These are phyloP conservation scores for Xylariaceae sp. DNA, from an alignment of 2,329 filamentous ascomycete species.

Conservation along the genomic window DNA sequence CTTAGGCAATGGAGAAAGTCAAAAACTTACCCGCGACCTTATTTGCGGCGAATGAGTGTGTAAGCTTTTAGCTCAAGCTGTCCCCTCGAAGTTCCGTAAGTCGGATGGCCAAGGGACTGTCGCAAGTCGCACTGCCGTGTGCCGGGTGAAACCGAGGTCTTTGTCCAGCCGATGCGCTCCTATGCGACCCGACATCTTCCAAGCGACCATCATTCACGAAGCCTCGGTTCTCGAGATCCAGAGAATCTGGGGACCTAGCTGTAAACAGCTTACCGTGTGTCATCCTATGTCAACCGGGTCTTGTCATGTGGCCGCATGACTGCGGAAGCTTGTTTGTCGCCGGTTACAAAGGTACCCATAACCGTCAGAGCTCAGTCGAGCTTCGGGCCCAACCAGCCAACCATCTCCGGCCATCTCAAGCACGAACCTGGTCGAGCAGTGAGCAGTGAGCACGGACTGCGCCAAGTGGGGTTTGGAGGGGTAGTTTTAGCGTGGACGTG, in stretches of 20 bases:
- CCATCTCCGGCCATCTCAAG: too few relatives aligned
- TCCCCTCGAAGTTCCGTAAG: too few relatives aligned
- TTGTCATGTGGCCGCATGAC: not conserved
- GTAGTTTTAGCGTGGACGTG: conserved; percentile 4
- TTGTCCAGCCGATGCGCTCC: too few relatives aligned
- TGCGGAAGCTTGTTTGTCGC: not conserved
- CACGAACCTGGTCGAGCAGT: too few relatives aligned
- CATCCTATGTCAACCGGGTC: not conserved
- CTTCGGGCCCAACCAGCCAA: too few relatives aligned
- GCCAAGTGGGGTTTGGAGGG: conserved; percentile 15
- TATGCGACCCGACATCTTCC: too few relatives aligned
- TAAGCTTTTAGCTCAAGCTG: not conserved
- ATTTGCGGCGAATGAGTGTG: not conserved
- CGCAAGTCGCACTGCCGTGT: too few relatives aligned
- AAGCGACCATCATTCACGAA: too few relatives aligned
- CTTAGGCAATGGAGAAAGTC: not conserved
- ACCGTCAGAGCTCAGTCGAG: not conserved
- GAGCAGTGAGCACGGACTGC: not conserved
- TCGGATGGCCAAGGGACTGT: too few relatives aligned
- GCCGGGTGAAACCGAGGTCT: not conserved
- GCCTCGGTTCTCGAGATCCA: too few relatives aligned
- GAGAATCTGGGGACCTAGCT: too few relatives aligned
- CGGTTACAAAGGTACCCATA: not conserved
- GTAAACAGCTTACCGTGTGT: not conserved
- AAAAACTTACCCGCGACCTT: not conserved